These are phyloP conservation scores for Pythium sp. DNA, from an alignment of 352 stramenopile species.

Conservation along the genomic window DNA sequence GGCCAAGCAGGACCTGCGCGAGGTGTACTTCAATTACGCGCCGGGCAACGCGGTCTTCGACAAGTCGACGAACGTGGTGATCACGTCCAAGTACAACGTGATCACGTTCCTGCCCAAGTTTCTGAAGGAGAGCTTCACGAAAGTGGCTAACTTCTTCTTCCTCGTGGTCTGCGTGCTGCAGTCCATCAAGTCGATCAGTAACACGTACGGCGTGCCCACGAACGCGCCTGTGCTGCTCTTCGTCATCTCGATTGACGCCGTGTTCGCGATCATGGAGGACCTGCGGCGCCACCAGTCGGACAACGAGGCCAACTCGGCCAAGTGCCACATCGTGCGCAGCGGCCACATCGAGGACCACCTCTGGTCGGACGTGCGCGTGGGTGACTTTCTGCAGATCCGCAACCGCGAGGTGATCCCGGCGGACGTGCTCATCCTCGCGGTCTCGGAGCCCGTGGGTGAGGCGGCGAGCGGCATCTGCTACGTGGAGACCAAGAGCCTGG, in stretches of 20 bases:
- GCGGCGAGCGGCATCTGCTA: constrained; percentile 83
- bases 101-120: constrained; percentile 89
- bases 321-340: constrained; percentile 66
- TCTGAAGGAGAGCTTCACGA: constrained; percentile 83
- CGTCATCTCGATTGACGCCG: constrained; percentile 88
- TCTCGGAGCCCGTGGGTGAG: constrained; percentile 65
- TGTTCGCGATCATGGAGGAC: constrained; percentile 90
- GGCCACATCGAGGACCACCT: constrained; percentile 70
- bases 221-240: constrained; percentile 83
- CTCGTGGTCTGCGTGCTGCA: constrained; percentile 90
- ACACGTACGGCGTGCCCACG: constrained; percentile 80
- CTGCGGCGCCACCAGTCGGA: constrained; percentile 73
- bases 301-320: constrained; percentile 73
- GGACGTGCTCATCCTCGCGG: constrained; percentile 79
- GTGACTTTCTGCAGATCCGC: constrained; percentile 71
- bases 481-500: constrained; percentile 89
- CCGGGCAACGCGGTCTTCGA: constrained; percentile 61
- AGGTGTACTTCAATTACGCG: constrained; percentile 77
- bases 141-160: constrained; percentile 94
- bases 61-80: constrained; percentile 78
- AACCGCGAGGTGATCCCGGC: constrained; percentile 85
- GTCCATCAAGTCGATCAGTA: constrained; percentile 75
- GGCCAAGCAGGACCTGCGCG: constrained; percentile 30
- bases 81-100: constrained; percentile 90
- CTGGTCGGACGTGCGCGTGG: constrained; percentile 84